Conservation (phyloP, 768 basidiomycete genomes). For the Lactarius trivialis region DNA sequence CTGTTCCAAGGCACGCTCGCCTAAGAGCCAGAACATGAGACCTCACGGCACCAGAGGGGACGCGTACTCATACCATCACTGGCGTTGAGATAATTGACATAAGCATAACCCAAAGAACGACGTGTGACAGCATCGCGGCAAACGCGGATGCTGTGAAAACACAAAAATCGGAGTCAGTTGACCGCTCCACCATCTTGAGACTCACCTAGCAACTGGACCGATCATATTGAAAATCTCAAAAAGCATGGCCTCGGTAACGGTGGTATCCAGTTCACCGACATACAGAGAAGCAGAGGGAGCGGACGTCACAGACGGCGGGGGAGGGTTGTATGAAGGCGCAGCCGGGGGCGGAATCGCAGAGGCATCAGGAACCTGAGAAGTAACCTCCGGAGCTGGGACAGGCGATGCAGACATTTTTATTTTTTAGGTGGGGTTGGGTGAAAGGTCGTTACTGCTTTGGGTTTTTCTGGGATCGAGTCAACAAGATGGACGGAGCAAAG, state of each 20-base stretch:
- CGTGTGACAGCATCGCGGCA: constrained; percentile 99
- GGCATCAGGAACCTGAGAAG: constrained; percentile 36
- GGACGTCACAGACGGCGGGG: constrained; percentile 47
- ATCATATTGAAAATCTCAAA: constrained; percentile 99
- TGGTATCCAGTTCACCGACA: constrained; percentile 97
- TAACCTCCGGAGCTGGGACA: constrained; percentile 30
- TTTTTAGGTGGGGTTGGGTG: constrained; percentile 36
- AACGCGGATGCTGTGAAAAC: constrained; percentile 77
- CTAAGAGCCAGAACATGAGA: constrained; percentile 34
- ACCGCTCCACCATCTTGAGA: constrained; percentile 18
- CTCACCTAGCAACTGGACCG: constrained; percentile 94
- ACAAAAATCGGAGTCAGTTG: constrained; percentile 6
- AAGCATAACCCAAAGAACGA: constrained; percentile 98
- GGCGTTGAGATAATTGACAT: constrained; percentile 97
- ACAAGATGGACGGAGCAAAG: constrained; percentile 20
- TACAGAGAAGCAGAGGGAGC: constrained; percentile 91
- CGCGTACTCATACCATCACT: constrained; percentile 63
- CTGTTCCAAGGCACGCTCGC: constrained; percentile 97
- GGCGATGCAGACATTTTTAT: constrained; percentile 35
- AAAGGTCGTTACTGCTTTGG: constrained; percentile 88
- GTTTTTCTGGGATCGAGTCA: constrained; percentile 53
- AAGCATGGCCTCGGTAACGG: constrained; percentile 98
- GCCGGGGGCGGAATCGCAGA: constrained; percentile 41
- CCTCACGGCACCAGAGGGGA: neutral
- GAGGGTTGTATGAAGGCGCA: constrained; percentile 53